These are phyloP conservation scores for Nidularia sp. DNA, from an alignment of 768 basidiomycete genomes.

Conservation along the genomic window DNA sequence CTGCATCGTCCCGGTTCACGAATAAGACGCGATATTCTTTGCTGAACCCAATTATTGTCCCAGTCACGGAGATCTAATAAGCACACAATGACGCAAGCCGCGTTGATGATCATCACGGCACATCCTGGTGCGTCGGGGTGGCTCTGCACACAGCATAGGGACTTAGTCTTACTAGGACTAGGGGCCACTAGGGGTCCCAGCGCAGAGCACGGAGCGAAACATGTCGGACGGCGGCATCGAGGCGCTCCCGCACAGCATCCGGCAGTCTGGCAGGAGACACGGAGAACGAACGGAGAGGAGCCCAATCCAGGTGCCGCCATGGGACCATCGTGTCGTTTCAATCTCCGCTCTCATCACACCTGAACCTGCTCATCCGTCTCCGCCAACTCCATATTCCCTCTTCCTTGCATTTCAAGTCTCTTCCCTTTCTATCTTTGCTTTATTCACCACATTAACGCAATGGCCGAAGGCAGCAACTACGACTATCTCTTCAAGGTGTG, in stretches of 20 bases:
- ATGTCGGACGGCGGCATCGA: too few species aligned
- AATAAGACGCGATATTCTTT: neutral
- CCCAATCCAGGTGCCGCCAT: neutral
- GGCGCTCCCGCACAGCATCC: too few species aligned
- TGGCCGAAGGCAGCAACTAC: constrained; percentile 95
- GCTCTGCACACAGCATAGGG: too few species aligned
- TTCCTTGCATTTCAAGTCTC: neutral
- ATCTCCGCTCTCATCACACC: constrained; percentile 16
- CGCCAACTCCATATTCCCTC: constrained; percentile 7
- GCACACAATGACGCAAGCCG: too few species aligned
- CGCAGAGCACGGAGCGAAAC: too few species aligned
- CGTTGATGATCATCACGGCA: too few species aligned
- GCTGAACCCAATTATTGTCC: neutral
- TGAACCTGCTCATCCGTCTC: constrained; percentile 9
- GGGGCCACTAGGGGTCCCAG: too few species aligned
- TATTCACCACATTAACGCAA: constrained; percentile 25
- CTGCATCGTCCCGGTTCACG: neutral
- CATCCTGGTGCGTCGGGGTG: too few species aligned
- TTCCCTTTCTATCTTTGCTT: constrained; percentile 4
- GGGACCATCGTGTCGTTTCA: constrained; percentile 4
- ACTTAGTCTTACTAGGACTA: too few species aligned
- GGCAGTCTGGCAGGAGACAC: neutral
- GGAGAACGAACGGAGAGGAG: neutral
- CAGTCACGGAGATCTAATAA: too few species aligned
- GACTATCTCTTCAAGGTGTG: constrained; percentile 98